Conservation (phyloP, 1,284 basidiomycete species). For the Tylopilus sp. region DNA sequence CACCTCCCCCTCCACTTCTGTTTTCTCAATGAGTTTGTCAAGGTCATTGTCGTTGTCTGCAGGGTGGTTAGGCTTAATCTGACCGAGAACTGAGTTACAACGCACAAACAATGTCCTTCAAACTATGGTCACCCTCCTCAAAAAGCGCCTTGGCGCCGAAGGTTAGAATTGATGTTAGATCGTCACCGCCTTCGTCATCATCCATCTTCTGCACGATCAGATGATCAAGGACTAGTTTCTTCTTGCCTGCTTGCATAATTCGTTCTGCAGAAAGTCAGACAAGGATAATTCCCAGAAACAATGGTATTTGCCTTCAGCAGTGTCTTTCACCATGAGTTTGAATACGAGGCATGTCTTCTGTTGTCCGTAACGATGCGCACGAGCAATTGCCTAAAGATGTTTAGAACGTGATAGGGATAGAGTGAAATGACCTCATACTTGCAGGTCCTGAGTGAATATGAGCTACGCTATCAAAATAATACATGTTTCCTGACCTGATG, state of each 20-base stretch:
- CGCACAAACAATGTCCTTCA: conserved; percentile 80
- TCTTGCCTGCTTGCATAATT: conserved; percentile 90
- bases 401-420: conserved; percentile 18
- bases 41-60: conserved; percentile 84
- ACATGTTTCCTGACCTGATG: conserved; percentile 72
- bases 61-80: conserved; percentile 67
- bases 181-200: conserved; percentile 77
- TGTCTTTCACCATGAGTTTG: conserved; percentile 91
- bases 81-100: conserved; percentile 43
- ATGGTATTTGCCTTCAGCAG: conserved; percentile 79
- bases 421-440: conserved; percentile 57
- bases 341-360: conserved; percentile 89
- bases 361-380: conserved; percentile 88
- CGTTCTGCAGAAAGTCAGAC: conserved; percentile 64
- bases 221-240: conserved; percentile 92
- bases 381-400: conserved; percentile 81
- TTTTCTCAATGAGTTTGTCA: conserved; percentile 85
- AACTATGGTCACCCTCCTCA: conserved; percentile 62
- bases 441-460: conserved; percentile 67
- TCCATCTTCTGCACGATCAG: conserved; percentile 95
- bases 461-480: conserved; percentile 4
- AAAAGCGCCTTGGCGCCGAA: conserved; percentile 88
- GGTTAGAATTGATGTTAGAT: conserved; percentile 85
- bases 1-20: conserved; percentile 78
- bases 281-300: neutral